Base-by-base conservation (phyloP, 495 filamentous ascomycete species). In the Thozetella sp. region DNA sequence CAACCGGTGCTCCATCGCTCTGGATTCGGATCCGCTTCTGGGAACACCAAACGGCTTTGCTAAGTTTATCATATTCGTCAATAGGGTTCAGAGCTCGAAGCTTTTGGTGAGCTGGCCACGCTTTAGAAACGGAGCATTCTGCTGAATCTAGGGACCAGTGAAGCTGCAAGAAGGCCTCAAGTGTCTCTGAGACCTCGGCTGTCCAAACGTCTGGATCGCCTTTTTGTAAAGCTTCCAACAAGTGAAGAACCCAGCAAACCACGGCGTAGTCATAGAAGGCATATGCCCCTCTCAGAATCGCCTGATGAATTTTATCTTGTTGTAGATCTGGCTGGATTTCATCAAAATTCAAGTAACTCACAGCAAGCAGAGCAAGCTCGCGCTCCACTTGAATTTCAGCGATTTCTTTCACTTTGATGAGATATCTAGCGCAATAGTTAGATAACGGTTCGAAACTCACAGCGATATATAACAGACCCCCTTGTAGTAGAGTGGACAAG, bases 401-500 rank as follows among this genome's bases (percentile, higher is more conserved):
- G 27, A 60, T 26, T 20, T 30, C 15, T 10, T 56, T 43, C 23
- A 26, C 27, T 34, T 20, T 23, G 20, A 58, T 22, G 43, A 61
- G 54, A 37, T 56, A 64, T 23, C 51, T 64, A 52, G 20, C 1
- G 17, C 11, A 25, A 51, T 53, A 37, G 23, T 48, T 43, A 24
- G 45, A 53, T 53, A 52, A 60, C 37, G 13, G 20, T 20, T 51
- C 62, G 24, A 13, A 37, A 13, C 26, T 24, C 23, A 53, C 62
- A 43, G 37, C 22, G 43, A 22, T 2, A 4, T 30, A 69, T n/a
- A n/a, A n/a, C 74, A 68, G 63, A 81, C 79, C 61, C 34, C 63
- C 68, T 74, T 10, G 77, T 78, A 19, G 78, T 80, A 20, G 55
- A 61, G 57, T 83, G 80, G 51, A 81, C 72, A 11, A 83, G 64